These are phyloP conservation scores for Trichothecium sympodiale DNA, from an alignment of 2,329 filamentous ascomycete genomes.

Conservation along the genomic window DNA sequence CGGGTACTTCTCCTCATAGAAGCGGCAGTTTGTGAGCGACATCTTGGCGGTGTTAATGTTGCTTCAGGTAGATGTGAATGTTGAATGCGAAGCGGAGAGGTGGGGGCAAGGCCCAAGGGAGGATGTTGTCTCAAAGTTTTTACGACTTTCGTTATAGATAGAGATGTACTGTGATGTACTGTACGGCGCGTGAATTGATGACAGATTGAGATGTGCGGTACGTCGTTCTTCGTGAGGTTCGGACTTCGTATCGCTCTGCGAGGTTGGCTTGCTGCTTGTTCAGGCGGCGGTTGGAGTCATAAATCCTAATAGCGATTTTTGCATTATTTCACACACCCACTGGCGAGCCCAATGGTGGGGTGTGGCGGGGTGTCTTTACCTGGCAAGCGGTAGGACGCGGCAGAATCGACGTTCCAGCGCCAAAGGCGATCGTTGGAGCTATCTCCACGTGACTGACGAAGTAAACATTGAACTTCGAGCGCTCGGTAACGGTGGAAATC, in stretches of 20 bases:
- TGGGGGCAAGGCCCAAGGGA: slow-evolving; percentile 20
- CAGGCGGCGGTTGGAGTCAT: slow-evolving; percentile 20
- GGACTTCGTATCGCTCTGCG: neutral
- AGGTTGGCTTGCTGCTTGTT: neutral
- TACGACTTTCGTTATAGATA: no score
- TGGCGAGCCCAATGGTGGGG: slow-evolving; percentile 22
- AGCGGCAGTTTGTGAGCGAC: slow-evolving; percentile 93
- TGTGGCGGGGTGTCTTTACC: slow-evolving; percentile 25
- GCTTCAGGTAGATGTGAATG: neutral
- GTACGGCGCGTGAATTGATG: no score
- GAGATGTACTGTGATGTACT: no score
- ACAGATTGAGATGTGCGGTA: no score
- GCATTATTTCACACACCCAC: no score
- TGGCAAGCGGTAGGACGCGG: slow-evolving; percentile 16
- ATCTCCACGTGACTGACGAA: slow-evolving; percentile 24
- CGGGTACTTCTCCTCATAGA: slow-evolving; percentile 88
- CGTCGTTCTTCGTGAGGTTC: no score
- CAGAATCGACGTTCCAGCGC: no score
- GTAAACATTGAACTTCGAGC: slow-evolving; percentile 23
- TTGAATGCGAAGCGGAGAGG: slow-evolving; percentile 11
- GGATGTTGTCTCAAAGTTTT: slow-evolving; percentile 8
- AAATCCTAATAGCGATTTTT: slow-evolving; percentile 11
- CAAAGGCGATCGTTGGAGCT: slow-evolving; percentile 5
- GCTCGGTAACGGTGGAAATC: neutral
- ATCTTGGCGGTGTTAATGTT: slow-evolving; percentile 48